Conservation (phyloP, 495 filamentous ascomycete species). For the Lasiosphaeris hirsuta region DNA sequence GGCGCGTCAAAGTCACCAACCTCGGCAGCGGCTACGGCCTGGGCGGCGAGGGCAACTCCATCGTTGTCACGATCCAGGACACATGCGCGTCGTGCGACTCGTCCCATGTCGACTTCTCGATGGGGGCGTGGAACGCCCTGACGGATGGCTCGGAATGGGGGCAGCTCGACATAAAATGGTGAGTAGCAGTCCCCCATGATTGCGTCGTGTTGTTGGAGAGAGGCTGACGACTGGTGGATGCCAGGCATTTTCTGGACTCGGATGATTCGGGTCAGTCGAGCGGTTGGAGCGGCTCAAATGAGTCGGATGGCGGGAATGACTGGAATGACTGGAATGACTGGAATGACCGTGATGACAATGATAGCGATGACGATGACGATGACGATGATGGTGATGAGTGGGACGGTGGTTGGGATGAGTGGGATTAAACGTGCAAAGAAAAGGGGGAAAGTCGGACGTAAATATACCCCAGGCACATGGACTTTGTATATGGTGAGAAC, state of each 20-base stretch:
- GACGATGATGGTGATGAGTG: not conserved
- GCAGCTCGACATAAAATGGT: slow-evolving; percentile 23
- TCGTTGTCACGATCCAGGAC: slow-evolving; percentile 29
- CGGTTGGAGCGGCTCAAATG: not conserved
- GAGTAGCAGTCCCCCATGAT: not conserved
- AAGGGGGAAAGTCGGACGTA: too few relatives aligned
- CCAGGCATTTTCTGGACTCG: too few relatives aligned
- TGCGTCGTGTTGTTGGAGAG: not conserved
- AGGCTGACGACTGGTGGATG: not conserved
- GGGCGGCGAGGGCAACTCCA: slow-evolving; percentile 27
- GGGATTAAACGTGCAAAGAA: not conserved
- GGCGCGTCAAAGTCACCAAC: slow-evolving; percentile 31
- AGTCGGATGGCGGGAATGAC: not conserved
- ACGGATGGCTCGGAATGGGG: slow-evolving; percentile 14
- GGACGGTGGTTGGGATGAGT: not conserved
- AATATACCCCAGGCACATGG: too few relatives aligned
- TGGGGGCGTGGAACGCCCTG: slow-evolving; percentile 21
- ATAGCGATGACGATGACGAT: not conserved
- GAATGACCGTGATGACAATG: not conserved
- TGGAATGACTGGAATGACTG: not conserved
- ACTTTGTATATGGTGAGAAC: too few relatives aligned
- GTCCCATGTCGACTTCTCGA: slow-evolving; percentile 27
- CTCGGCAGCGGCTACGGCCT: slow-evolving; percentile 24
- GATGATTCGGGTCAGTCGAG: too few relatives aligned
- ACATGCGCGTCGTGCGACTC: slow-evolving; percentile 29